A percentile compares a stretch with the other conserved stretches of the same genome.
Evolutionary conservation across 345 rosid genomes (phyloP).

Genomic region (Lenwebbia sp.): DNA sequence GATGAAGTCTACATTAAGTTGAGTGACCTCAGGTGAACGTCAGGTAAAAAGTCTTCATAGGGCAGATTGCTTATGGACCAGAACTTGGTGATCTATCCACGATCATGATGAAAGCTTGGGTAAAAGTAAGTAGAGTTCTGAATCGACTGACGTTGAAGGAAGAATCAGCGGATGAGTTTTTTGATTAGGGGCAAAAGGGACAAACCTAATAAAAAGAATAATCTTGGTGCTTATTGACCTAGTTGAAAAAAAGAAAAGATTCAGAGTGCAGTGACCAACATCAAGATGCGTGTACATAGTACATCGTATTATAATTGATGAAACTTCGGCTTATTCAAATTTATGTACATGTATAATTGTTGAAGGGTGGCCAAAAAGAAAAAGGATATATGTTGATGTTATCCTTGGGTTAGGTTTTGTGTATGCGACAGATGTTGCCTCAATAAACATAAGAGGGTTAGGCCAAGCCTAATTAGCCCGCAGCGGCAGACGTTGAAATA

Average conservation of each 20-base stretch:
- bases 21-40: background rate
- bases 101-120: background rate
- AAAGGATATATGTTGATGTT: background rate
- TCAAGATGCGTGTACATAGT: background rate
- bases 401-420: background rate
- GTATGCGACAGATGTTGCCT: background rate
- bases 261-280: background rate
- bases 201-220: background rate
- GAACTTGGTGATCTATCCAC: background rate
- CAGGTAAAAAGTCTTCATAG: background rate
- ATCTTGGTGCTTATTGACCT: background rate
- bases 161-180: background rate
- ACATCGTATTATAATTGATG: background rate
- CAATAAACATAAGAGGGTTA: background rate
- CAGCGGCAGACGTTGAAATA: background rate
- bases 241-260: background rate
- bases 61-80: background rate
- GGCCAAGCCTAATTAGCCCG: background rate
- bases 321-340: background rate
- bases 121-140: background rate
- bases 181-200: background rate
- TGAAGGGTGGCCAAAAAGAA: background rate
- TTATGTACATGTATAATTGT: background rate
- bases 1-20: background rate
- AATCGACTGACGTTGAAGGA: background rate